Evolutionary conservation across 257 asterid species (phyloP).

Genomic region (Anisodus tanguticus): DNA sequence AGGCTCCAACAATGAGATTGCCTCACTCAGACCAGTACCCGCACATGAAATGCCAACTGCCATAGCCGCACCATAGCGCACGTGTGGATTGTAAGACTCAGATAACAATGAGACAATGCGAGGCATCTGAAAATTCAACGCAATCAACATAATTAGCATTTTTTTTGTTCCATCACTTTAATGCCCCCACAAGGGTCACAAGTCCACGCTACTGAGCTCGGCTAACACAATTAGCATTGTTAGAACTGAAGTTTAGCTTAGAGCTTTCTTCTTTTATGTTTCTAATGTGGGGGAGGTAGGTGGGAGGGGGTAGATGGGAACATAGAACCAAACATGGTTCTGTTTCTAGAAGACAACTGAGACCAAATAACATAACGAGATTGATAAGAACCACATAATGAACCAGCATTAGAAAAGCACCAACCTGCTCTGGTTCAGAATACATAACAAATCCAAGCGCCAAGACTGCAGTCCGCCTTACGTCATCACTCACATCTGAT

Average conservation of each 20-base stretch:
- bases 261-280: neutral
- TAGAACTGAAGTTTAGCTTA: neutral
- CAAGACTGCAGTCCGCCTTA: constrained; percentile 93
- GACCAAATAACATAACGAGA: constrained; percentile 12
- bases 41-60: constrained; percentile 99
- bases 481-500: constrained; percentile 95
- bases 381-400: neutral
- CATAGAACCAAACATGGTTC: neutral
- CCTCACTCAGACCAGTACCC: constrained; percentile 94
- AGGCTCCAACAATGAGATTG: constrained; percentile 93
- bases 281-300: no score
- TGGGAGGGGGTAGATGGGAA: neutral
- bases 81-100: constrained; percentile 98
- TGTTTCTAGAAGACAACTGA: constrained; percentile 11
- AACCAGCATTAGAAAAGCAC: neutral
- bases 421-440: constrained; percentile 90
- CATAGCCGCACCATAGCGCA: constrained; percentile 95
- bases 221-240: neutral
- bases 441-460: constrained; percentile 94
- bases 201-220: neutral
- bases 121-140: constrained; percentile 68
- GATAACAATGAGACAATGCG: constrained; percentile 90
- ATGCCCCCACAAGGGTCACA: neutral
- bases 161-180: neutral
- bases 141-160: constrained; percentile 2